phyloP scores from a whole-genome alignment of 805 yeast species.

The Ogataea ganodermae region DNA sequence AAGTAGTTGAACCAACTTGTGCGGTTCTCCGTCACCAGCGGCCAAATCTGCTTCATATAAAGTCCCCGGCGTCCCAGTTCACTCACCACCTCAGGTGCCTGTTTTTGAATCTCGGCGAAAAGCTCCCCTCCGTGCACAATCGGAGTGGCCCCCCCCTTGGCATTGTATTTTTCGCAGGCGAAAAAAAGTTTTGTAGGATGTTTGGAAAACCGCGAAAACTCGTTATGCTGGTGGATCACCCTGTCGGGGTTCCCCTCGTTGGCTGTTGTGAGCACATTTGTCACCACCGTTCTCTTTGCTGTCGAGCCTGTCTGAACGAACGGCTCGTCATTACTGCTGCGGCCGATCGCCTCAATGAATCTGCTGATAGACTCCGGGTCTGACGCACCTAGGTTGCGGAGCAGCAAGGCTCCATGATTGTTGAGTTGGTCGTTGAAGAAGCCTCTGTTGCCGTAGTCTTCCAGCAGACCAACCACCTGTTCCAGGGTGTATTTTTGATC shows the following conservation, averaged over 20 bases:
- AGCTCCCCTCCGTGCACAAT: slow-evolving; percentile 37
- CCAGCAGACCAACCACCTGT: slow-evolving; percentile 13
- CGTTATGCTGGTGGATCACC: slow-evolving; percentile 36
- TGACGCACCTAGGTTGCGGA: slow-evolving; percentile 25
- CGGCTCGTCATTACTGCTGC: slow-evolving; percentile 21
- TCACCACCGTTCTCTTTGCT: slow-evolving; percentile 29
- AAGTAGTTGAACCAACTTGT: slow-evolving; percentile 34
- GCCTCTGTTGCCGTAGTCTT: slow-evolving; percentile 22
- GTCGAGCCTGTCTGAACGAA: slow-evolving; percentile 36
- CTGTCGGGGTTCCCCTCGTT: slow-evolving; percentile 34
- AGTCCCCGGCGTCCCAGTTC: slow-evolving; percentile 30
- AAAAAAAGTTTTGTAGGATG: slow-evolving; percentile 34
- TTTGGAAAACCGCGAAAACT: slow-evolving; percentile 34
- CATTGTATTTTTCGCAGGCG: slow-evolving; percentile 25
- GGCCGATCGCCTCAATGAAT: slow-evolving; percentile 26
- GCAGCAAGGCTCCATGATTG: slow-evolving; percentile 31
- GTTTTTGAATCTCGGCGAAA: slow-evolving; percentile 23
- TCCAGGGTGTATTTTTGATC: neutral
- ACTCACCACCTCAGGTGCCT: slow-evolving; percentile 27
- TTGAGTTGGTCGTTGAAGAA: slow-evolving; percentile 29
- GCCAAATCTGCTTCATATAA: slow-evolving; percentile 34
- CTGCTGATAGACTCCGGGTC: slow-evolving; percentile 25
- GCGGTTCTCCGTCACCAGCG: slow-evolving; percentile 18
- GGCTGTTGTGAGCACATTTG: slow-evolving; percentile 33
- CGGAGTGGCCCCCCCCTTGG: slow-evolving; percentile 38